Evolutionary conservation across 768 basidiomycete genomes (phyloP).

Genomic region (Leccinellum luteum): DNA sequence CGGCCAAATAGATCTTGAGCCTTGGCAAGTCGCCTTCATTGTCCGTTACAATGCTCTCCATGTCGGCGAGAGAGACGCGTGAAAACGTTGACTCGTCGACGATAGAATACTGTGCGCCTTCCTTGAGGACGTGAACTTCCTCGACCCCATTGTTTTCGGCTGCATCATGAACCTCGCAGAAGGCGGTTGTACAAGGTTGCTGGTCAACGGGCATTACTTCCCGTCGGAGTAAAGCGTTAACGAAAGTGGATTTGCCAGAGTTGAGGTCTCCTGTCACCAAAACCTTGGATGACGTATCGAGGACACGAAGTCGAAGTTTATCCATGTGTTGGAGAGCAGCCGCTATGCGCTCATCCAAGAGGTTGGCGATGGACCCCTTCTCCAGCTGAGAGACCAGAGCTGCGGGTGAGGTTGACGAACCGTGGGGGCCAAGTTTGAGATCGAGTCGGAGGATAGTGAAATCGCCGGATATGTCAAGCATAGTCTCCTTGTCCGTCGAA

Average conservation of each 20-base stretch:
- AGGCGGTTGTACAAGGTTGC: conserved; percentile 95
- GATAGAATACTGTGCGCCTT: conserved; percentile 64
- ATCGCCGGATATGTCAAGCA: conserved; percentile 48
- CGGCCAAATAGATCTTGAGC: conserved; percentile 87
- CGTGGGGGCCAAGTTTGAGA: conserved; percentile 81
- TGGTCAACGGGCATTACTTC: conserved; percentile 97
- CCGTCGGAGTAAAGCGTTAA: conserved; percentile 89
- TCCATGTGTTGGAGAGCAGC: conserved; percentile 75
- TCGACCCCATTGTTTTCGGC: conserved; percentile 76
- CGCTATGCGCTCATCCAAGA: conserved; percentile 82
- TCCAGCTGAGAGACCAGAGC: conserved; percentile 89
- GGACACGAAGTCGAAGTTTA: conserved; percentile 80
- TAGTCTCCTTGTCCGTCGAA: conserved; percentile 33
- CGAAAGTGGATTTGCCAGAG: conserved; percentile 97
- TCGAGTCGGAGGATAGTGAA: conserved; percentile 91
- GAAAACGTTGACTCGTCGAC: conserved; percentile 76
- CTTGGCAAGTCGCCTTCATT: conserved; percentile 56
- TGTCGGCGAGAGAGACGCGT: conserved; percentile 58
- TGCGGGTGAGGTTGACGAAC: conserved; percentile 57
- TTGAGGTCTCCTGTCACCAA: conserved; percentile 98
- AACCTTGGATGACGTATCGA: conserved; percentile 92
- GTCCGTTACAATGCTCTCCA: conserved; percentile 74
- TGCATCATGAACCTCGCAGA: conserved; percentile 94
- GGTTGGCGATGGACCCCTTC: conserved; percentile 87
- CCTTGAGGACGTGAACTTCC: conserved; percentile 81